Evolutionary conservation across 805 yeast species (phyloP).

Genomic region (Candida nitratophila): DNA sequence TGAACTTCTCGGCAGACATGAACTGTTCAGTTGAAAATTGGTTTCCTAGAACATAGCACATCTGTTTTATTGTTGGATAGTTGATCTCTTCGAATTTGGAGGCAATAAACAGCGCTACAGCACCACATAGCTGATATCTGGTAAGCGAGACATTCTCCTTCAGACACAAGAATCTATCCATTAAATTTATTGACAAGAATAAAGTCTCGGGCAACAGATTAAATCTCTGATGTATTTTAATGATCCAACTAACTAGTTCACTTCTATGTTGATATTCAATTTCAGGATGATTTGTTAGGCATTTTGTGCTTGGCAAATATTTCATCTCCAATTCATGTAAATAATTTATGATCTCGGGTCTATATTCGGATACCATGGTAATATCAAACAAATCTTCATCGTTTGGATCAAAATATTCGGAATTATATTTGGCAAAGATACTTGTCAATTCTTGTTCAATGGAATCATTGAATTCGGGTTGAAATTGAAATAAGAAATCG

Average conservation of each 20-base stretch:
- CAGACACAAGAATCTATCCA: constrained; percentile 76
- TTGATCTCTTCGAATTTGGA: constrained; percentile 93
- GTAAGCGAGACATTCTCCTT: constrained; percentile 68
- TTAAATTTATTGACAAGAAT: constrained; percentile 70
- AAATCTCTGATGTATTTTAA: constrained; percentile 79
- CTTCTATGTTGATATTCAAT: constrained; percentile 67
- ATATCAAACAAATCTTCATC: constrained; percentile 84
- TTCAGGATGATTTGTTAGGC: constrained; percentile 81
- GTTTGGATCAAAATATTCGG: constrained; percentile 50
- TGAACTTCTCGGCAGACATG: constrained; percentile 72
- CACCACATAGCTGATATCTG: constrained; percentile 91
- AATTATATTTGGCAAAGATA: constrained; percentile 45
- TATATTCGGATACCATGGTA: constrained; percentile 92
- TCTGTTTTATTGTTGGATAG: constrained; percentile 79
- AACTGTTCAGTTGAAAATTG: constrained; percentile 72
- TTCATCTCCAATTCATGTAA: constrained; percentile 63
- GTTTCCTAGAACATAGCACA: constrained; percentile 80
- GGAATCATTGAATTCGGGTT: constrained; percentile 44
- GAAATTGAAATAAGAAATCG: constrained; percentile 39
- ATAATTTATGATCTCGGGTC: constrained; percentile 76
- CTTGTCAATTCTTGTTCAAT: constrained; percentile 43
- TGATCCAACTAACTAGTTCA: constrained; percentile 83
- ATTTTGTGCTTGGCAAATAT: constrained; percentile 65
- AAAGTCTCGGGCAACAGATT: constrained; percentile 80
- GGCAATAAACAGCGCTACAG: constrained; percentile 79